A percentile compares a stretch with the other conserved stretches of the same genome.
These are phyloP conservation scores for Crucibulum cyathiforme DNA, from an alignment of 1,284 basidiomycete genomes.

Conservation along the genomic window DNA sequence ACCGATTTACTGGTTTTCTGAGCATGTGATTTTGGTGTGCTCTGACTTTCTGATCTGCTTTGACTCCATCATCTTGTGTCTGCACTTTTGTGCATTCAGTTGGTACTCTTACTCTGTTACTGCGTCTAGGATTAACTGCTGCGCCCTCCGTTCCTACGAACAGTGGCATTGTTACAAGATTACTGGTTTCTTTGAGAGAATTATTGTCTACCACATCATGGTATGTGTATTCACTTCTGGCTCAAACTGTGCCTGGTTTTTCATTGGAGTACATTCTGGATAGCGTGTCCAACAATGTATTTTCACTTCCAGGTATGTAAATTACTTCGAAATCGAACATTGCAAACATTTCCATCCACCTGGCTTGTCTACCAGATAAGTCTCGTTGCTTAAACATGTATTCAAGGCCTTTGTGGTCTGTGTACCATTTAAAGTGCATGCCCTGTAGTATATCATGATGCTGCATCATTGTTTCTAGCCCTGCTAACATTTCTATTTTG, in stretches of 20 bases:
- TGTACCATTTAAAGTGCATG: conserved; percentile 32
- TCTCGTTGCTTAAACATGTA: conserved; percentile 35
- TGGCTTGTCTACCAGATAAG: conserved; percentile 34
- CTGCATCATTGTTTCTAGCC: conserved; percentile 34
- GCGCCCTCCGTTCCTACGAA: neutral
- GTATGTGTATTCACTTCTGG: conserved; percentile 17
- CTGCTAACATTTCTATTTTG: conserved; percentile 20
- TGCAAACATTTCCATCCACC: conserved; percentile 40
- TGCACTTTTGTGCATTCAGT: neutral
- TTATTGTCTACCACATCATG: conserved; percentile 16
- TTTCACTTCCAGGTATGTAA: conserved; percentile 27
- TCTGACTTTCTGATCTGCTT: neutral
- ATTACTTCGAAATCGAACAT: conserved; percentile 30
- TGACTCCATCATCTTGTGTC: neutral
- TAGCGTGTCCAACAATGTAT: conserved; percentile 30
- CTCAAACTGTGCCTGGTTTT: conserved; percentile 15
- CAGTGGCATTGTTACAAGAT: neutral
- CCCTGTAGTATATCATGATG: conserved; percentile 36
- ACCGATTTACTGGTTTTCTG: neutral
- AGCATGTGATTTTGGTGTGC: neutral
- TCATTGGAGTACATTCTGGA: conserved; percentile 30
- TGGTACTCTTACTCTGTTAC: neutral
- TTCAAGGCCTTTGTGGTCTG: conserved; percentile 41
- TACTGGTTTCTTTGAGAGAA: neutral
- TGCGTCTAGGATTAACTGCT: neutral